Base-by-base conservation (phyloP, 2,329 filamentous ascomycete species). In the Alternaria solani region DNA sequence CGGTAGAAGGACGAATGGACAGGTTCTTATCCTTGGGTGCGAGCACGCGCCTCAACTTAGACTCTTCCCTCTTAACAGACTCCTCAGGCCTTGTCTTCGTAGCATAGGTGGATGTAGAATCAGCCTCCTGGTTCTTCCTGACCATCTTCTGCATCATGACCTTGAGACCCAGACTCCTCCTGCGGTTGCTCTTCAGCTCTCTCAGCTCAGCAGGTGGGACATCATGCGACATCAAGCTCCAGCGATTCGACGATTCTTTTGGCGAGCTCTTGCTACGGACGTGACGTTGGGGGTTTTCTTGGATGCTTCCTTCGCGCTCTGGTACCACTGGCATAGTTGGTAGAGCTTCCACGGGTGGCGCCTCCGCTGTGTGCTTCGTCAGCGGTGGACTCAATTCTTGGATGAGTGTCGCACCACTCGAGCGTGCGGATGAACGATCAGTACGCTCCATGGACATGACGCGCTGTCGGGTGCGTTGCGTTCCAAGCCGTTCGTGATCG, bases 331-430 rank as follows among this genome's bases (percentile, higher is more conserved):
- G 65, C 26, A 59, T 61, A 5, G 39, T 39, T 28, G 54, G 59
- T 14, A 59, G 42, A 11, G 56, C 25, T 18, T 66, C 59, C 4
- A 64, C 49, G 20, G 65, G 54, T 14, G 63, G 52, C 6, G 48
- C 52, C 44, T 67, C 65, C 32, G 68, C 65, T 57, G 57, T 59
- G 23, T 42, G 54, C 6, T 59, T 53, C n/a, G 62, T 64, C 48
- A 66, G 62, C 48, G 57, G 43, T 36, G 66, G 57, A 20, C 59
- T 72, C 36, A 59, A 46, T 55, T 73, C 71, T 20, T 69, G 68
- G 43, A 72, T 73, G 56, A 77, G 70, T 11, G 75, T 77, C 28
- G 73, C 70, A 48, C 69, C 70, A 58, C 75, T 77, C 36, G 69
- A 75, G 25, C 74, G 65, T 11, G 73, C 74, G 8, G 57, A 60